Conservation (phyloP, 257 asterid species). For the Fraxinus quadrangulata region DNA sequence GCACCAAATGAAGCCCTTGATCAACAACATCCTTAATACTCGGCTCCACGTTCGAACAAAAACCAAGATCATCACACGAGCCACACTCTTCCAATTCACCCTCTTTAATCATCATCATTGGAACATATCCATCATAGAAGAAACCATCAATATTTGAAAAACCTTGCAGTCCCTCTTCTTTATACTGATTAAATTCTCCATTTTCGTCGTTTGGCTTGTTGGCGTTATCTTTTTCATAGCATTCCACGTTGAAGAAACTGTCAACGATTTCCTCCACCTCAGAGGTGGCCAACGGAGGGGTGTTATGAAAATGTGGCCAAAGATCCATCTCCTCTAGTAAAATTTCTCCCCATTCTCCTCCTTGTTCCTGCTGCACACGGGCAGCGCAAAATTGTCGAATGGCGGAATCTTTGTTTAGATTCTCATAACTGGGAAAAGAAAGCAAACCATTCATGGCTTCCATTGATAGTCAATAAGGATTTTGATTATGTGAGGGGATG, state of each 20-base stretch:
- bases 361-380: conserved; percentile 39
- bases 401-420: conserved; percentile 36
- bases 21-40: conserved; percentile 30
- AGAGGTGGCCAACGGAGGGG: conserved; percentile 26
- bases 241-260: conserved; percentile 54
- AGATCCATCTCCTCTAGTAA: conserved; percentile 23
- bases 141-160: conserved; percentile 14
- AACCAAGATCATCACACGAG: conserved; percentile 22
- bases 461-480: conserved; percentile 18
- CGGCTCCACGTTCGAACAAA: conserved; percentile 8
- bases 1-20: conserved; percentile 59
- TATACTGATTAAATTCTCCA: conserved; percentile 6
- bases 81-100: conserved; percentile 23
- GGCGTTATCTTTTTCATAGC: conserved; percentile 38
- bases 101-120: conserved; percentile 15
- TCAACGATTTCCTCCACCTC: conserved; percentile 50
- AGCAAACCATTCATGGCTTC: conserved; percentile 28
- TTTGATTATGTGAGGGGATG: conserved; percentile 10
- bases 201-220: conserved; percentile 9
- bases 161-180: conserved; percentile 22
- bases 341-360: conserved; percentile 14
- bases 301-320: conserved; percentile 17
- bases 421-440: conserved; percentile 24
- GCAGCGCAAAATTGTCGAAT: conserved; percentile 63
- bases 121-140: conserved; percentile 18